phyloP scores from a whole-genome alignment of 2,329 filamentous ascomycete genomes.

The Penicillium sp. region DNA sequence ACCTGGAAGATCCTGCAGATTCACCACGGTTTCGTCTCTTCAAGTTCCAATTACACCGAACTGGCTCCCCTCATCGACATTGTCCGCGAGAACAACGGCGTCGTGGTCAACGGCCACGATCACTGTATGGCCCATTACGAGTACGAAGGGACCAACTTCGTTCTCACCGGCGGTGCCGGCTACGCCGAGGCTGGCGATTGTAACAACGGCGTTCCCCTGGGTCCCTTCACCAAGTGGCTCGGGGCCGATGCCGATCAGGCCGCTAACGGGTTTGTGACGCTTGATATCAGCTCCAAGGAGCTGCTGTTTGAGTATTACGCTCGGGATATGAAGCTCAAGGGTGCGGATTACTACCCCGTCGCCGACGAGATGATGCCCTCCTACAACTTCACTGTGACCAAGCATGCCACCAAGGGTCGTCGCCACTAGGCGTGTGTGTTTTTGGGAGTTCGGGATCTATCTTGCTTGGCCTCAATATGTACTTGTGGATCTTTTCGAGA shows the following conservation, averaged over 20 bases:
- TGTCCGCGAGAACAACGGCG: slow-evolving; percentile 12
- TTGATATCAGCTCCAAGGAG: slow-evolving; percentile 16
- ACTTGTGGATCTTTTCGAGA: too few relatives aligned
- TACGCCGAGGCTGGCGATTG: slow-evolving; percentile 18
- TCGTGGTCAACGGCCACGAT: slow-evolving; percentile 24
- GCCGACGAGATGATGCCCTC: slow-evolving; percentile 14
- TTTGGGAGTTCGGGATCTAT: background rate
- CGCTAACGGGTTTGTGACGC: slow-evolving; percentile 23
- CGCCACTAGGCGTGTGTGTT: background rate
- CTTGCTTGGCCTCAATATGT: too few relatives aligned
- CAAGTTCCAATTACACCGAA: slow-evolving; percentile 16
- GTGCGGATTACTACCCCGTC: slow-evolving; percentile 18
- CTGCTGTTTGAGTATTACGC: slow-evolving; percentile 19
- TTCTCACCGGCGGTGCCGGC: slow-evolving; percentile 14
- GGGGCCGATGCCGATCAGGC: slow-evolving; percentile 17
- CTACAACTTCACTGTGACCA: slow-evolving; percentile 13
- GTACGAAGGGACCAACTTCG: slow-evolving; percentile 19
- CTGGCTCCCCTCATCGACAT: slow-evolving; percentile 19
- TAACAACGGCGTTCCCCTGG: slow-evolving; percentile 20
- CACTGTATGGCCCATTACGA: slow-evolving; percentile 23
- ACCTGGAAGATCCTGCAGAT: slow-evolving; percentile 23
- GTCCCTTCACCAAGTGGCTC: slow-evolving; percentile 18
- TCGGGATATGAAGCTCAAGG: slow-evolving; percentile 13
- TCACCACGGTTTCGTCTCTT: slow-evolving; percentile 19
- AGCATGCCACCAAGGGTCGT: slow-evolving; percentile 5